Conservation (phyloP, 495 filamentous ascomycete genomes). For the Penicillium salamii region DNA sequence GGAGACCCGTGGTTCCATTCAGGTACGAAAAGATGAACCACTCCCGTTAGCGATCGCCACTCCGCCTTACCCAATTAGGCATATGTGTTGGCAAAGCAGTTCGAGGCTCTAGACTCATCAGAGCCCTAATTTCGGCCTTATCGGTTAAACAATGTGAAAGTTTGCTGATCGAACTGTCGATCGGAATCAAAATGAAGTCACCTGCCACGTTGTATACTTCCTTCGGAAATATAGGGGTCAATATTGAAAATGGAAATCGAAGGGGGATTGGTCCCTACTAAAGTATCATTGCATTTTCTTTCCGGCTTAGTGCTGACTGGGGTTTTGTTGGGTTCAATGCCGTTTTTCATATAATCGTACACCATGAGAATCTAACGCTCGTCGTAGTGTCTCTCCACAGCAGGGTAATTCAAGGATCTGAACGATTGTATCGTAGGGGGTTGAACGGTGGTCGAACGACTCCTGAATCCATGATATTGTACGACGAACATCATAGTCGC, state of each 20-base stretch:
- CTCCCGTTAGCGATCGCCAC: background rate
- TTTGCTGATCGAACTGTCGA: background rate
- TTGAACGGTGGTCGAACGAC: no score
- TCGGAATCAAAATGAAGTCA: background rate
- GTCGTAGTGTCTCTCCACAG: no score
- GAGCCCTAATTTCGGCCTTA: background rate
- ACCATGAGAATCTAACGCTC: no score
- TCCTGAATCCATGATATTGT: no score
- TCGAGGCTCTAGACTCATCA: background rate
- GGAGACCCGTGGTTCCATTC: background rate
- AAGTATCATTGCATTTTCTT: no score
- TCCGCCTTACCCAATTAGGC: background rate
- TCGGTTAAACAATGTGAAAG: background rate
- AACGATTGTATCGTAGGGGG: no score
- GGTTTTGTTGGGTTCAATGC: background rate
- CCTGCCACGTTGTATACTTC: background rate
- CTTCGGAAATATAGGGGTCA: no score
- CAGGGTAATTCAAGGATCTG: no score
- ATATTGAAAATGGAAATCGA: no score
- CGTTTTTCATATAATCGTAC: no score
- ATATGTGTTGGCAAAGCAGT: background rate
- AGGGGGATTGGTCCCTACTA: no score
- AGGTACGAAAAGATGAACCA: constrained; percentile 1
- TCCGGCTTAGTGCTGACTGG: background rate
- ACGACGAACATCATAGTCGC: no score